A percentile compares a stretch with the other conserved stretches of the same genome.
phyloP scores from a whole-genome alignment of 495 filamentous ascomycete genomes.

The Penicillium samsonianum region DNA sequence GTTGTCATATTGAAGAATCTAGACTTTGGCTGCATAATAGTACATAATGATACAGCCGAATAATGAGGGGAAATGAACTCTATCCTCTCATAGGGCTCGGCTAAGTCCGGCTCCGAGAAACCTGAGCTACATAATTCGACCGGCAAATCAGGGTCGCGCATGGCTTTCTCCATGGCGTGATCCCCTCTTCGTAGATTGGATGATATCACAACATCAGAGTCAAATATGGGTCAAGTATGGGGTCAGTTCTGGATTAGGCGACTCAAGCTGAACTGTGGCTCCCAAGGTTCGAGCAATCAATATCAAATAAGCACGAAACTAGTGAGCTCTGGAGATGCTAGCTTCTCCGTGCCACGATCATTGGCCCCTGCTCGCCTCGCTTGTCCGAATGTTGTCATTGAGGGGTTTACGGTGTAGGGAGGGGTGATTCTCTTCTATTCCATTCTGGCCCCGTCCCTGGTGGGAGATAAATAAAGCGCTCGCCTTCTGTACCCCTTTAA shows the following conservation, averaged over 20 bases:
- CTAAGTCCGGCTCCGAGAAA: neutral
- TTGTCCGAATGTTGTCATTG: slow-evolving; percentile 8
- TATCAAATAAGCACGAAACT: slow-evolving; percentile 2
- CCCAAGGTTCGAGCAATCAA: slow-evolving; percentile 2
- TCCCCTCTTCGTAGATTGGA: neutral
- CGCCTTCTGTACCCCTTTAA: neutral
- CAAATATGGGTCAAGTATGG: neutral
- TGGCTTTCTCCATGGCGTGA: neutral
- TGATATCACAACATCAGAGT: too few species aligned
- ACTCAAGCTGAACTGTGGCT: slow-evolving; percentile 7
- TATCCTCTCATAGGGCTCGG: too few species aligned
- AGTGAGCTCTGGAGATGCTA: neutral
- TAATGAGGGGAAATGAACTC: neutral
- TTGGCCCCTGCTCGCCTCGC: neutral
- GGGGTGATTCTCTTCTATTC: neutral
- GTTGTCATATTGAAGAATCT: neutral
- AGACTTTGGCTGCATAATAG: neutral
- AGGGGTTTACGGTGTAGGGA: slow-evolving; percentile 1
- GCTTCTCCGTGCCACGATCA: slow-evolving; percentile 3
- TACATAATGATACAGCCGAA: neutral
- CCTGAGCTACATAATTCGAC: neutral
- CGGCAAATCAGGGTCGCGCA: slow-evolving; percentile 1
- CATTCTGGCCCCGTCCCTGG: neutral
- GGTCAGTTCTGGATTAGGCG: neutral
- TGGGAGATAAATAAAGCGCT: slow-evolving; percentile 7